These are phyloP conservation scores for Scolecobasidium constrictum DNA, from an alignment of 2,329 filamentous ascomycete genomes.

Conservation along the genomic window DNA sequence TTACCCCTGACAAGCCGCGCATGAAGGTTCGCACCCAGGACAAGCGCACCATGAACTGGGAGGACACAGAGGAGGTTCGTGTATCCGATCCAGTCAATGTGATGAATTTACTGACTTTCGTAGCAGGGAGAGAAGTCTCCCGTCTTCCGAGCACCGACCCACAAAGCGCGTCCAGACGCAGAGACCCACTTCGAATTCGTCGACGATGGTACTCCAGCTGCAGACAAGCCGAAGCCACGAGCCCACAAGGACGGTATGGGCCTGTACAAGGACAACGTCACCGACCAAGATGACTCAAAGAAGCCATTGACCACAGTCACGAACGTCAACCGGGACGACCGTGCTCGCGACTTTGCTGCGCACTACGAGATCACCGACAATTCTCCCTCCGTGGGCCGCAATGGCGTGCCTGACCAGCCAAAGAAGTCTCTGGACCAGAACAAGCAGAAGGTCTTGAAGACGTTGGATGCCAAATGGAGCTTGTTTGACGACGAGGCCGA, in stretches of 20 bases:
- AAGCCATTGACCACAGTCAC: slow-evolving; percentile 54
- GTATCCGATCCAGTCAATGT: no score
- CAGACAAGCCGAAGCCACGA: slow-evolving; percentile 31
- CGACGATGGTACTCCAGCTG: slow-evolving; percentile 57
- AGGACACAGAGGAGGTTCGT: slow-evolving; percentile 49
- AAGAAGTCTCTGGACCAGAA: slow-evolving; percentile 42
- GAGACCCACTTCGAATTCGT: slow-evolving; percentile 75
- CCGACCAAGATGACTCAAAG: slow-evolving; percentile 33
- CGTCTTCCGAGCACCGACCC: slow-evolving; percentile 45
- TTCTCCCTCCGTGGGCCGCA: slow-evolving; percentile 35
- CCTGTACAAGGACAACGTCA: slow-evolving; percentile 68
- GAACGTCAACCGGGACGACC: slow-evolving; percentile 59
- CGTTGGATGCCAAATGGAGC: slow-evolving; percentile 31
- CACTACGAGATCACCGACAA: slow-evolving; percentile 70
- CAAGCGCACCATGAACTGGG: slow-evolving; percentile 65
- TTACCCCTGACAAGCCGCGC: slow-evolving; percentile 66
- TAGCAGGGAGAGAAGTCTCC: slow-evolving; percentile 45
- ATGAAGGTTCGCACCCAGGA: slow-evolving; percentile 56
- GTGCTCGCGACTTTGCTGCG: slow-evolving; percentile 63
- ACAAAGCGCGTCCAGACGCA: slow-evolving; percentile 66
- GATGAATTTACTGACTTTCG: background rate
- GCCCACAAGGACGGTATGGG: slow-evolving; percentile 56
- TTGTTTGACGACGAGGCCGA: background rate
- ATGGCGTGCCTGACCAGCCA: slow-evolving; percentile 26
- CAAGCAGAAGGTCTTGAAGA: slow-evolving; percentile 56